Base-by-base conservation (phyloP, 116 monocot genomes). In the Papilionanthe hybrid region DNA sequence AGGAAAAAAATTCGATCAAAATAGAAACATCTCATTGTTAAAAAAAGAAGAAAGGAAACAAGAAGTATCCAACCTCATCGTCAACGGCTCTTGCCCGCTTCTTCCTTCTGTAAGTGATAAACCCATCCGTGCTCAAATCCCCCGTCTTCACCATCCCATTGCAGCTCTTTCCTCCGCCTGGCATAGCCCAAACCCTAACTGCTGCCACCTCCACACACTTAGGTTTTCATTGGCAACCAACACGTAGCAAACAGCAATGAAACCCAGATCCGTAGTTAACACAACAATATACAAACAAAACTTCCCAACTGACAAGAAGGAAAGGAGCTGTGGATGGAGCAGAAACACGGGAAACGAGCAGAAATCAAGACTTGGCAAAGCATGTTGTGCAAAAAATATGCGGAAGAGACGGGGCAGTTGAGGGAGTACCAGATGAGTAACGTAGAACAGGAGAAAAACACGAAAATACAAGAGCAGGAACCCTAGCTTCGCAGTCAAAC, bases 91-190 rank as follows among this genome's bases (percentile, higher is more conserved):
- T 82, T 29, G 30, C 30, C 5, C 82, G 71, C 41, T 78, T 82
- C 77, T 75, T 77, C 72, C 82, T 78, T 18, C 29, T 55, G 28
- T 82, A 82, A 17, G 78, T 82, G 37, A 78, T 41, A 11, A 78
- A 2, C 44, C 60, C 47, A 18, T 82, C 82, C 7, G 25, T 30
- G 17, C 72, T 57, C 78, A 78, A 57, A 17, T 19, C 42, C 23
- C 76, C 78, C 56, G 53, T 55, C 41, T 78, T 82, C 58, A 69
- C 27, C 19, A 77, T 72, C n/a, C 29, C 78, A 78, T 82, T 78
- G 72, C 69, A 78, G 43, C 43, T 42, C 10, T 44, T 72, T 41
- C 67, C 42, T 78, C 69, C 72, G 28, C 72, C 23, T 29, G 78
- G 68, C 82, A 82, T 82, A 22, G 71, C 63, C 53, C 25, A 42